phyloP scores from a whole-genome alignment of 352 stramenopile genomes.

The Thalassiosira hispida region DNA sequence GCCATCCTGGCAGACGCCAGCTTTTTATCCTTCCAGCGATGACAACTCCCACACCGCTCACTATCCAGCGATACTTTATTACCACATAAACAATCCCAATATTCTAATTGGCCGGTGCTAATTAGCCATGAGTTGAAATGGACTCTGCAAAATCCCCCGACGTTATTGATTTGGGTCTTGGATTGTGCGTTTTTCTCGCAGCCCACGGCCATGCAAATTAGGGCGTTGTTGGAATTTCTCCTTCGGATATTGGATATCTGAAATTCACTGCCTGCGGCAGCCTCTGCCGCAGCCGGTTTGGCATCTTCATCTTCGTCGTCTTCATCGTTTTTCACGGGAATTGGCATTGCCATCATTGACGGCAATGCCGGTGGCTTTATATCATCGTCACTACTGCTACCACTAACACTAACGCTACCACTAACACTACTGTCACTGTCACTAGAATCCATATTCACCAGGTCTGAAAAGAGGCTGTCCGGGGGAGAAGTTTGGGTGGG shows the following conservation, averaged over 20 bases:
- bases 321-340: no score
- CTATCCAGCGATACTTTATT: slow-evolving; percentile 3
- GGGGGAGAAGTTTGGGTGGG: no score
- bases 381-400: no score
- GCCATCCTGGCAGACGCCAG: neutral
- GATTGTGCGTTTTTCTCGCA: slow-evolving; percentile 18
- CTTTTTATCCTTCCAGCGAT: slow-evolving; percentile 2
- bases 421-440: no score
- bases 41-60: slow-evolving; percentile 8
- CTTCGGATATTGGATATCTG: neutral
- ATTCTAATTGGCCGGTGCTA: slow-evolving; percentile 8
- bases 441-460: no score
- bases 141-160: neutral
- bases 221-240: slow-evolving; percentile 2
- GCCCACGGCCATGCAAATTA: slow-evolving; percentile 14
- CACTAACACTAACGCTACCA: no score
- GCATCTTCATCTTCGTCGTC: neutral
- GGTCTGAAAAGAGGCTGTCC: no score
- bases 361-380: no score
- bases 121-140: slow-evolving; percentile 16
- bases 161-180: neutral
- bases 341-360: no score
- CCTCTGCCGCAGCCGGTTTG: no score
- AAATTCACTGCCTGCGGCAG: no score
- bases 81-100: slow-evolving; percentile 7